Conservation (phyloP, 2,329 filamentous ascomycete genomes). For the Gliomastix tumulicola region DNA sequence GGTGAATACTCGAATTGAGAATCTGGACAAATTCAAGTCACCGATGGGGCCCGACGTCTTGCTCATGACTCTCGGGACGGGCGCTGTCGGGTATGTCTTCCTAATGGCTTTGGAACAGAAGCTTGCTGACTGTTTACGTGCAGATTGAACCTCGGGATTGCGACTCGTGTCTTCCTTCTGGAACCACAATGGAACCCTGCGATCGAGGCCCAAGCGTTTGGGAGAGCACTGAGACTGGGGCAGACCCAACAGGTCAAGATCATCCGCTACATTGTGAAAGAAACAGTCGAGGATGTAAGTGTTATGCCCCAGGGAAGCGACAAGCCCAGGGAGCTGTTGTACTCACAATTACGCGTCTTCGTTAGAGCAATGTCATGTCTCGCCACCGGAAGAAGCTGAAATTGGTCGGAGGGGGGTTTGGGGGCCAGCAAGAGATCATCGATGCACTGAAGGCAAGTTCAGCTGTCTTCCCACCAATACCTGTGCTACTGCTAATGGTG, state of each 20-base stretch:
- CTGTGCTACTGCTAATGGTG: not conserved
- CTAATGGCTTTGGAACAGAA: too few relatives aligned
- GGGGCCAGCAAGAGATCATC: not conserved
- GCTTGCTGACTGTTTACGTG: too few relatives aligned
- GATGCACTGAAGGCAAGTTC: not conserved
- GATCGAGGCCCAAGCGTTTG: not conserved
- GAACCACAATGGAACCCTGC: constrained; percentile 1
- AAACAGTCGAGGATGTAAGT: not conserved
- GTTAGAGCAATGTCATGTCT: not conserved
- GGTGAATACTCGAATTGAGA: not conserved
- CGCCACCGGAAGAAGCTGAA: not conserved
- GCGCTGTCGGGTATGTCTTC: not conserved
- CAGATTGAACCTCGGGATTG: not conserved
- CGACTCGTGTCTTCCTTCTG: not conserved
- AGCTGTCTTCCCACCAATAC: not conserved
- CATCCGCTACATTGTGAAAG: not conserved
- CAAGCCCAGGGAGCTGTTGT: too few relatives aligned
- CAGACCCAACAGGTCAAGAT: not conserved
- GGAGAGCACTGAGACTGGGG: not conserved
- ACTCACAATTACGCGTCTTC: too few relatives aligned
- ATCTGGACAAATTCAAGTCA: not conserved
- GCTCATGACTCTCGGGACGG: not conserved
- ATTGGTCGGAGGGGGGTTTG: not conserved
- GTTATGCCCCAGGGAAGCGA: too few relatives aligned
- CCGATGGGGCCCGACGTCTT: not conserved